Evolutionary conservation across 495 filamentous ascomycete species (phyloP), one percentile per base, ranked within the genome.

Genomic region (Articulospora tetracladia): DNA sequence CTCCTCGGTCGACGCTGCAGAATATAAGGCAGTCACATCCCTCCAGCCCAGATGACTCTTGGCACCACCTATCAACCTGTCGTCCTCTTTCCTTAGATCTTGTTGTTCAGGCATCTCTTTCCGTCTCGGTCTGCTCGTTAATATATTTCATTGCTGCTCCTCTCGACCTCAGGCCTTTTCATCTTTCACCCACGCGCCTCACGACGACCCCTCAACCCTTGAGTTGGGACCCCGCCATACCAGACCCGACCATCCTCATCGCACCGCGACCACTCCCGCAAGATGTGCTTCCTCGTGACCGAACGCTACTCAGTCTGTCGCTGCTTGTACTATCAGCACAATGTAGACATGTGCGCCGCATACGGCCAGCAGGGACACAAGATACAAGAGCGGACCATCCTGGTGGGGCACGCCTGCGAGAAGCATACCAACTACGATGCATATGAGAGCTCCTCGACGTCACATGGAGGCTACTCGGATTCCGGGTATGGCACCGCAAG

Each of bases 281-380:
- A 34, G 15, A 67, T 92, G 89, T 92, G 89, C 69, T 85, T 85
- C 69, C 79, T 87, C 70, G 72, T 92, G 59, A 75, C 90, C 66
- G 88, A 92, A 70, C 83, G 86, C 32, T 94, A 86, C 73, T 81
- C 89, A 7, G 90, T 86, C 57, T 94, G 90, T 81, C 77, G 83
- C 57, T 94, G 90, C 70, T 74, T 91, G 67, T 94, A 94, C 76
- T 89, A 90, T 76, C 77, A 83, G 57, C 91, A 94, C 72, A 81
- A 82, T 23, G 78, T 91, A 61, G 88, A 93, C 62, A 87, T 86
- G 61, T 94, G 90, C 69, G 70, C 80, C 22, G 78, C 84, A 47
- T 87, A 86, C 66, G 85, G 86, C 49, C 88, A 87, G 56, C 80
- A 82, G 55, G 87, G 89, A 32, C 91, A 96, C 66, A 54, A 65